These are phyloP conservation scores for Craspedostauros australis DNA, from an alignment of 108 stramenopile species.

Conservation along the genomic window DNA sequence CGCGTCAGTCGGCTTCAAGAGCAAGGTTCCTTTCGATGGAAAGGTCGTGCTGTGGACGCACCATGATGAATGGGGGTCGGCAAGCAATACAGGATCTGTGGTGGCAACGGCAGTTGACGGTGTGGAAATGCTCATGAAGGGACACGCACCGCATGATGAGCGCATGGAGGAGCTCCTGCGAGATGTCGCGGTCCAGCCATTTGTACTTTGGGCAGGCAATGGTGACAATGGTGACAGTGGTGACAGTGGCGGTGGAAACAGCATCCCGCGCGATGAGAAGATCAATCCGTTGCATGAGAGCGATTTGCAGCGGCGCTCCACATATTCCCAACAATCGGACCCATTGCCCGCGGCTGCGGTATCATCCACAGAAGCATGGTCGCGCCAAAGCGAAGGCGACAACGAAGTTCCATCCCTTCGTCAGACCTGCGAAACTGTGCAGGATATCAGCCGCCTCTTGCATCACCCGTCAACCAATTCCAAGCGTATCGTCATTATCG, in stretches of 20 bases:
- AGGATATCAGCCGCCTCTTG: too few species aligned
- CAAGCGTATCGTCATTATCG: constrained; percentile 24
- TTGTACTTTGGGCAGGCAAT: constrained; percentile 30
- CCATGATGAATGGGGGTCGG: constrained; percentile 35
- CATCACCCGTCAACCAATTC: too few species aligned
- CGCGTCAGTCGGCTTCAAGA: too few species aligned
- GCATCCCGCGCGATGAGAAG: too few species aligned
- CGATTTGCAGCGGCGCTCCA: not conserved
- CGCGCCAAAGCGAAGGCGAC: too few species aligned
- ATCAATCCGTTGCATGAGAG: not conserved
- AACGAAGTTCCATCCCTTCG: too few species aligned
- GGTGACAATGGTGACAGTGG: not conserved
- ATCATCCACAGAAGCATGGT: too few species aligned
- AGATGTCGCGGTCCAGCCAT: too few species aligned
- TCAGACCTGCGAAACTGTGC: too few species aligned
- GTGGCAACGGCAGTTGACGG: constrained; percentile 26
- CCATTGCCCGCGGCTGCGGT: too few species aligned
- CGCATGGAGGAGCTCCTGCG: constrained; percentile 3
- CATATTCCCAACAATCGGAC: not conserved
- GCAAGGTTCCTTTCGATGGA: too few species aligned
- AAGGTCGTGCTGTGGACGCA: constrained; percentile 47
- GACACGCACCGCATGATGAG: constrained; percentile 20
- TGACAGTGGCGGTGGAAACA: too few species aligned
- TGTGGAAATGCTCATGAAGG: constrained; percentile 37
- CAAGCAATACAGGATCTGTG: constrained; percentile 35